Base-by-base conservation (phyloP, 1,139 yeast species). In the Yamadazyma siamensis region DNA sequence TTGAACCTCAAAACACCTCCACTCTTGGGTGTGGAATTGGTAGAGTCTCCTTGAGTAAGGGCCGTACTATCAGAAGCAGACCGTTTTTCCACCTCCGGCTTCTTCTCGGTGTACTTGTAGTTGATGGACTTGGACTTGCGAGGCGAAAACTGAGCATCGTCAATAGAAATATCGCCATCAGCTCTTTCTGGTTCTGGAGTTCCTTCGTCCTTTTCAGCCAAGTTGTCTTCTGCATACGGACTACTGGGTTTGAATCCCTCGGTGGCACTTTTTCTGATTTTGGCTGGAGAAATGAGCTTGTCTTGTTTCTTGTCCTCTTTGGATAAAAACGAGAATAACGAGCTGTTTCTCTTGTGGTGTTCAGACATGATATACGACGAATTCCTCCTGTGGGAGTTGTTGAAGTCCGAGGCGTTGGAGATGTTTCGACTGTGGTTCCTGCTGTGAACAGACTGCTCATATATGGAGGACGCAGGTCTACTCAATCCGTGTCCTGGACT, bases 381-480 rank as follows among this genome's bases (percentile, higher is more conserved):
- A 26, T 56, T 59, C 39, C 69, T 50, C 25, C 58, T 48, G 35
- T 64, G 66, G n/a, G n/a, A n/a, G 11, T 44, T 42, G 29, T 45
- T 41, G 10, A 28, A 32, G 19, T 39, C 44, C 13, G 58, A 46
- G 14, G 43, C 28, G 27, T 40, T 46, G 3, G 65, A 58, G 2
- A 41, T 42, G 28, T 56, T 54, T 32, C 66, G 41, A 30, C 50
- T 52, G 34, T 60, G 61, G 30, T 50, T 45, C 26, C 55, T 35
- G 16, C 35, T 30, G 25, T 37, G 41, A 35, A 59, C 46, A 6
- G 63, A 52, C 33, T 52, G 54, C 23, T 67, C 73, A 42, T 69
- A 69, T 6, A 69, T 50, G 0, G 74, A 67, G 3, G 75, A 68
- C 2, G 72, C 50, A 1, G 74, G 75, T 33, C 75, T 57, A 22